phyloP scores from a whole-genome alignment of 2,329 filamentous ascomycete species.

The Microdochium paspali region DNA sequence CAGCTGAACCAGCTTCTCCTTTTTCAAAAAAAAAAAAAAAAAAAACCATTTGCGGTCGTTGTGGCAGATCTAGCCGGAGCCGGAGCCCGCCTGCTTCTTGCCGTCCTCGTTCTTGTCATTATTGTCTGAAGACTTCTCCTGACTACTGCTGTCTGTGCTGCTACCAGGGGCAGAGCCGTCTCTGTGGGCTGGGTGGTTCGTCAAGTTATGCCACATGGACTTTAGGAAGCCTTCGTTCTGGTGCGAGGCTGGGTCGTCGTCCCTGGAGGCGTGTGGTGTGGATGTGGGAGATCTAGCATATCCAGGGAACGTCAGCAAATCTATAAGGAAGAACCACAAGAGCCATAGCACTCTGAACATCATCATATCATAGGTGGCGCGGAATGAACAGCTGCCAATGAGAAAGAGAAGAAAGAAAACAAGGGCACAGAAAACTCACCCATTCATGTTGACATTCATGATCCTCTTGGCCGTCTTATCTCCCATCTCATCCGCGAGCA shows the following conservation, averaged over 20 bases:
- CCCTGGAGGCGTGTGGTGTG: slow-evolving; percentile 11
- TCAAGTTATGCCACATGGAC: slow-evolving; percentile 85
- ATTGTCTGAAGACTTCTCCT: slow-evolving; percentile 13
- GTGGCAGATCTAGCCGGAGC: slow-evolving; percentile 20
- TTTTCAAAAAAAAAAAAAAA: too few species aligned
- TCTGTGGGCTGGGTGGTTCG: slow-evolving; percentile 58
- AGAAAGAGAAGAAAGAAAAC: neutral
- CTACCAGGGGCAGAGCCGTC: slow-evolving; percentile 17
- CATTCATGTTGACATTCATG: slow-evolving; percentile 64
- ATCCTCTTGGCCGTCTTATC: slow-evolving; percentile 87
- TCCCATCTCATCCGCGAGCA: slow-evolving; percentile 91
- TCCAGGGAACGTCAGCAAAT: slow-evolving; percentile 1
- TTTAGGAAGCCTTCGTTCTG: slow-evolving; percentile 87
- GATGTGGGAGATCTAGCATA: slow-evolving; percentile 1
- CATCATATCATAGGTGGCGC: too few species aligned
- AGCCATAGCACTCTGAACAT: too few species aligned
- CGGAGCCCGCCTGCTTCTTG: slow-evolving; percentile 23
- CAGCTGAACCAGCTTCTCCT: too few species aligned
- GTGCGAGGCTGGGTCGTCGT: slow-evolving; percentile 38
- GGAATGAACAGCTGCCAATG: too few species aligned
- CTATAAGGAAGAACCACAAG: too few species aligned
- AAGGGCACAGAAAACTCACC: slow-evolving; percentile 29
- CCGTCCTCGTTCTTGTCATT: slow-evolving; percentile 11
- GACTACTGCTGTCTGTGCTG: slow-evolving; percentile 9
- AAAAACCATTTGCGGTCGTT: too few species aligned